phyloP scores from a whole-genome alignment of 169 alveolate species.

The Sarcocystis neurona region DNA sequence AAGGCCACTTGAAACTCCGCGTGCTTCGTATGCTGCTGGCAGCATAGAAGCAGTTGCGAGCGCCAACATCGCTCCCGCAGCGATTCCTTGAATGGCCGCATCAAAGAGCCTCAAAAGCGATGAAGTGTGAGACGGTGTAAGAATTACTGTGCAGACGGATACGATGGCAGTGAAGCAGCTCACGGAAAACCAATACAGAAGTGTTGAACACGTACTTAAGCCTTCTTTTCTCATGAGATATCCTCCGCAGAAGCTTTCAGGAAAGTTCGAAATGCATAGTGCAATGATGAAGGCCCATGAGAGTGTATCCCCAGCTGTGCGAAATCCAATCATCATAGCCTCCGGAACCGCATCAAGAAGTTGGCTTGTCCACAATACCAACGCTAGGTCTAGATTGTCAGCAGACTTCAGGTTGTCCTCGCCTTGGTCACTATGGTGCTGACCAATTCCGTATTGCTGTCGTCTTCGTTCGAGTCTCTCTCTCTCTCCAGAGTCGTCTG shows the following conservation, averaged over 20 bases:
- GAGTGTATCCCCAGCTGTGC: slow-evolving; percentile 11
- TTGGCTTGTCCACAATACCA: slow-evolving; percentile 35
- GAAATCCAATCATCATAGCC: slow-evolving; percentile 41
- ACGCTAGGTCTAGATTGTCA: background rate
- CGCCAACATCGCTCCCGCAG: slow-evolving; percentile 39
- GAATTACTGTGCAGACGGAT: background rate
- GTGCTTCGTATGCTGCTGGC: slow-evolving; percentile 26
- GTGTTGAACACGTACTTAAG: background rate
- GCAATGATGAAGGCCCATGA: slow-evolving; percentile 32
- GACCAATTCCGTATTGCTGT: too few relatives aligned
- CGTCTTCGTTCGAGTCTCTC: too few relatives aligned
- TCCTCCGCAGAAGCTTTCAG: slow-evolving; percentile 30
- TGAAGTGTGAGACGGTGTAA: slow-evolving; percentile 19
- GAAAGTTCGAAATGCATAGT: slow-evolving; percentile 8
- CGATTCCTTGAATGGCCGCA: slow-evolving; percentile 29
- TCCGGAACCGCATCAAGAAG: slow-evolving; percentile 23
- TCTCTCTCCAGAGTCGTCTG: too few relatives aligned
- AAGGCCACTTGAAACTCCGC: background rate
- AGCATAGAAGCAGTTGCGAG: slow-evolving; percentile 33
- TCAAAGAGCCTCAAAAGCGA: background rate
- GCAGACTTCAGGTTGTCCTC: background rate
- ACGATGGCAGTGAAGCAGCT: background rate
- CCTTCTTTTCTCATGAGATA: slow-evolving; percentile 30
- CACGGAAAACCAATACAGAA: background rate
- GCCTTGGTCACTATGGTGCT: background rate